Evolutionary conservation across 139 green algal genomes (phyloP).

Genomic region (Zygnema cylindricum): DNA sequence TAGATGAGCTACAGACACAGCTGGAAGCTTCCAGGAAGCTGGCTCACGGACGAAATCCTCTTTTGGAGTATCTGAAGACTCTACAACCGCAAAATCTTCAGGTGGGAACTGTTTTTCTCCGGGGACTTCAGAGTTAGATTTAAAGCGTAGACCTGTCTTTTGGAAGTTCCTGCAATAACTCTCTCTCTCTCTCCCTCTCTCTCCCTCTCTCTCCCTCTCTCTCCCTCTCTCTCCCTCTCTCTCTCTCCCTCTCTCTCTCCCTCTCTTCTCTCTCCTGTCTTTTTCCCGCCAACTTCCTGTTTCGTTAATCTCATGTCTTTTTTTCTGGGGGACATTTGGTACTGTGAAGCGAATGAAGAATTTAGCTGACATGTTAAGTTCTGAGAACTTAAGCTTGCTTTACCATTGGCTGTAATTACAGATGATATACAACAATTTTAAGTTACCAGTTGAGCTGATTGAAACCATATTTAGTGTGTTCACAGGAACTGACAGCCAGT

Average conservation of each 20-base stretch:
- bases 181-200: too few species aligned
- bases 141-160: background rate
- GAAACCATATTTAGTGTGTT: background rate
- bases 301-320: too few species aligned
- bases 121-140: background rate
- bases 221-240: too few species aligned
- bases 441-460: background rate
- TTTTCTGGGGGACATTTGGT: too few species aligned
- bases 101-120: conserved; percentile 48
- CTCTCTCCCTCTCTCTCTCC: too few species aligned
- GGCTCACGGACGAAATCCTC: conserved; percentile 26
- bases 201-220: too few species aligned
- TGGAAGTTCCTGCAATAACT: background rate
- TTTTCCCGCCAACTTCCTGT: too few species aligned
- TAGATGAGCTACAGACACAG: conserved; percentile 27
- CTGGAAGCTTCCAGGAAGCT: conserved; percentile 34
- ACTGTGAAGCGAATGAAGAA: too few species aligned
- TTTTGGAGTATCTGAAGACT: conserved; percentile 80
- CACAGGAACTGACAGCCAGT: conserved; percentile 60
- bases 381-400: background rate
- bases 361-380: too few species aligned
- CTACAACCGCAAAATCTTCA: conserved; percentile 68
- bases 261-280: too few species aligned
- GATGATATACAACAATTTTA: conserved; percentile 3
- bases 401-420: conserved; percentile 13